phyloP scores from a whole-genome alignment of 2,329 filamentous ascomycete genomes.

The Bipolaris gigantea region DNA sequence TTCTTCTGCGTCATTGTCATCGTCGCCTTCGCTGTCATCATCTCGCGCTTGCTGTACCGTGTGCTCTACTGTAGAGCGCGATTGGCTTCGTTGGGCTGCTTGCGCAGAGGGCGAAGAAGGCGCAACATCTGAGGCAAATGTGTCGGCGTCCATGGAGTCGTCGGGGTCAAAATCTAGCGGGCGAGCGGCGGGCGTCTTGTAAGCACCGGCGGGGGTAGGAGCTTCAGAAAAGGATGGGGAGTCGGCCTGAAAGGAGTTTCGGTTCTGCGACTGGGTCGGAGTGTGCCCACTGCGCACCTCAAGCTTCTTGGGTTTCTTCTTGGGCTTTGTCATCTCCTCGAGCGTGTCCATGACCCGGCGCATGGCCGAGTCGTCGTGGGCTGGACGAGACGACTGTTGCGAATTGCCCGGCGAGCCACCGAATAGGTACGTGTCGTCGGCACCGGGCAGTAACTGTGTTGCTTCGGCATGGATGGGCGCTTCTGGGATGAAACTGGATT shows the following conservation, averaged over 20 bases:
- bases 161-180: slow-evolving; percentile 28
- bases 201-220: slow-evolving; percentile 47
- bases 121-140: slow-evolving; percentile 36
- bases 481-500: slow-evolving; percentile 65
- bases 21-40: not conserved
- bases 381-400: slow-evolving; percentile 21
- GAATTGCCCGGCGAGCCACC: slow-evolving; percentile 43
- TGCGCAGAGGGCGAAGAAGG: slow-evolving; percentile 51
- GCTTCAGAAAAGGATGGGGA: slow-evolving; percentile 37
- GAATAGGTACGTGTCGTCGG: slow-evolving; percentile 53
- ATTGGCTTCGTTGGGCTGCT: slow-evolving; percentile 41
- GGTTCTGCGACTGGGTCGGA: slow-evolving; percentile 15
- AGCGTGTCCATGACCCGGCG: slow-evolving; percentile 22
- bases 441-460: slow-evolving; percentile 35
- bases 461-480: slow-evolving; percentile 43
- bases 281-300: slow-evolving; percentile 22
- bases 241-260: slow-evolving; percentile 21
- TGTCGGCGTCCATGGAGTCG: slow-evolving; percentile 31
- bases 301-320: slow-evolving; percentile 29
- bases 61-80: slow-evolving; percentile 18
- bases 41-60: slow-evolving; percentile 1
- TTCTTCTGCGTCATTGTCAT: not conserved
- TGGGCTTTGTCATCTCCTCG: slow-evolving; percentile 22
- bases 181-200: slow-evolving; percentile 46
- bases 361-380: slow-evolving; percentile 12